Base-by-base conservation (phyloP, 2,329 filamentous ascomycete species). In the Thelonectria discophora region DNA sequence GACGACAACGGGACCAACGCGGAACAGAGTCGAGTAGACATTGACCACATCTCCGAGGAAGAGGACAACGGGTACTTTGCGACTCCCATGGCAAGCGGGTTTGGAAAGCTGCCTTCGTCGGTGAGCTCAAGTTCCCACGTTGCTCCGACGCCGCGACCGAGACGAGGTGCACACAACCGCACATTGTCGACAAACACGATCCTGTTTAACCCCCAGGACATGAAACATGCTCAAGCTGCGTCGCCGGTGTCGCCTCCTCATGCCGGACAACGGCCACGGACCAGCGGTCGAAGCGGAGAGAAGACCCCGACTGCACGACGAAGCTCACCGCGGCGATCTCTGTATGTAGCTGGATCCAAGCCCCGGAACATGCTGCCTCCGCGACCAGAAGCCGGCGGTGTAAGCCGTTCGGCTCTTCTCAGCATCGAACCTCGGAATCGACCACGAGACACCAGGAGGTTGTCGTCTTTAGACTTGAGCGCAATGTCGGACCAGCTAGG, bases 151-250 rank as follows among this genome's bases (percentile, higher is more conserved):
- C 65, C 78, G 15, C 76, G 74, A 40, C 63, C 73, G 21, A 77
- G 78, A 53, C 75, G 79, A 46, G 79, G 76, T 1, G 71, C 81
- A 5, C 93, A 97, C 70, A 84, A 79, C 57, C 89, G 93, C 39
- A 93, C 92, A 12, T 75, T 90, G 4, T 97, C 94, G 0, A 90
- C 88, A 18, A 92, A 89, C 68, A 97, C 94, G 0, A 93, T 96
- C 55, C 81, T 97, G 1, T 97, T 91, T 77, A 93, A 91, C 34
- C 93, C 93, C 0, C 80, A 87, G 32, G 79, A 82, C 24, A 65
- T 70, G 55, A 74, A 65, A 51, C 77, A 75, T 15, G 68, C 72
- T 1, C 71, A 74, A 11, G 80, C 76, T 63, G 78, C 79, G 8
- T 80, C 81, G 0, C 80, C 81, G 0, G 77, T 76, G 27, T 82